Percentiles rank a stretch among this genome's conserved stretches.
These are phyloP conservation scores for Limnomonas spitsbergensis DNA, from an alignment of 139 green algal species.

Conservation along the genomic window DNA sequence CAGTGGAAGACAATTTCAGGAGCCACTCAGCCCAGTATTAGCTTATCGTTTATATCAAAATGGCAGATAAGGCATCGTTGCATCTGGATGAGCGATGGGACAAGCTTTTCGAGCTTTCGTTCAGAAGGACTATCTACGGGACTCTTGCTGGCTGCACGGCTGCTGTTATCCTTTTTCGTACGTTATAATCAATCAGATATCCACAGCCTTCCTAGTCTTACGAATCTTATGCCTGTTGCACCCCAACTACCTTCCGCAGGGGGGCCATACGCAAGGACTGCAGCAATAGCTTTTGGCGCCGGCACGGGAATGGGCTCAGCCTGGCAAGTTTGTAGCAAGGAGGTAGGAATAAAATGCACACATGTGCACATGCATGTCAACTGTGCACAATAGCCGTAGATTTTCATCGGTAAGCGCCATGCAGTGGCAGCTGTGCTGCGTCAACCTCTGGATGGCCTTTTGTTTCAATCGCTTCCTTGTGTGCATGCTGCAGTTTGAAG, in stretches of 20 bases:
- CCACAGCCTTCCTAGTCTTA: no score
- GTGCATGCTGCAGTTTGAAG: slow-evolving; percentile 22
- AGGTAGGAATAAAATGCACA: slow-evolving; percentile 20
- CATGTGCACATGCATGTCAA: neutral
- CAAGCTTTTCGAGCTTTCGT: neutral
- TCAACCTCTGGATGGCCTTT: no score
- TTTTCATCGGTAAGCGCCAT: no score
- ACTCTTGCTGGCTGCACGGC: slow-evolving; percentile 3
- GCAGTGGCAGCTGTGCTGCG: no score
- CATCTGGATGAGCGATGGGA: slow-evolving; percentile 13
- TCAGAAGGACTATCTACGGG: slow-evolving; percentile 25
- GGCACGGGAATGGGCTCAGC: slow-evolving; percentile 20
- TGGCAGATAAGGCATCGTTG: neutral
- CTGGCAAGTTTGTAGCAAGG: slow-evolving; percentile 28
- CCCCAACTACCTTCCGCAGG: neutral
- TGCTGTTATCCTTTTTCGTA: slow-evolving; percentile 19
- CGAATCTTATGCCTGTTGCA: no score
- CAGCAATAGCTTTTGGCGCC: slow-evolving; percentile 25
- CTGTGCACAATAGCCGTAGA: neutral
- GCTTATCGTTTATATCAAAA: neutral
- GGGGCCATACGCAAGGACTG: slow-evolving; percentile 6
- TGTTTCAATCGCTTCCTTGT: neutral
- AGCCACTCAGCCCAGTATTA: no score
- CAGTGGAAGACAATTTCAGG: no score
- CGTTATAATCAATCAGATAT: neutral